Percentiles rank a stretch among this genome's conserved stretches.
Evolutionary conservation across 305 asterid genomes (phyloP).

Genomic region (Plantago coronopus): DNA sequence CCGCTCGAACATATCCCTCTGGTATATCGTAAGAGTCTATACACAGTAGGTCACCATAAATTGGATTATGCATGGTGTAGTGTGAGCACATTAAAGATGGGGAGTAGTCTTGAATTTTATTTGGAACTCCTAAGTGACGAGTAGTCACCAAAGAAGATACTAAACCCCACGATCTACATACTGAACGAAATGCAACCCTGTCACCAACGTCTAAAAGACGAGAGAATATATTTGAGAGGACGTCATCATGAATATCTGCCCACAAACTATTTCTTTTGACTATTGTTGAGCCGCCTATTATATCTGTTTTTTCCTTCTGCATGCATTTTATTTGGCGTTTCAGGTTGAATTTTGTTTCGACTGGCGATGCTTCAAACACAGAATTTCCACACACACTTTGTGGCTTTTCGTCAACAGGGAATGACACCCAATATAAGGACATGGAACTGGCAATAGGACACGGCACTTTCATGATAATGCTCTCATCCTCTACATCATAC

Average conservation of each 20-base stretch:
- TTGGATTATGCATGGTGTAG: not conserved
- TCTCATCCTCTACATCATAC: not conserved
- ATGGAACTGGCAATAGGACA: not conserved
- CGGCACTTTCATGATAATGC: not conserved
- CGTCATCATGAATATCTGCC: slow-evolving; percentile 1
- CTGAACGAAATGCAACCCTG: not conserved
- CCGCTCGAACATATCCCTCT: not conserved
- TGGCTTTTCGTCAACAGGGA: not conserved
- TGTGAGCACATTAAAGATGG: not conserved
- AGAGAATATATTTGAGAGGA: not conserved
- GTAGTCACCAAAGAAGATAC: not conserved
- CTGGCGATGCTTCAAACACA: too few relatives aligned
- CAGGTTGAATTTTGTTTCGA: too few relatives aligned
- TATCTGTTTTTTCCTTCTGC: too few relatives aligned
- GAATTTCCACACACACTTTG: too few relatives aligned
- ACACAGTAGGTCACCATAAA: not conserved
- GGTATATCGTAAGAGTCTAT: not conserved
- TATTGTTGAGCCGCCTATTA: too few relatives aligned
- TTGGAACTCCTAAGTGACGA: too few relatives aligned
- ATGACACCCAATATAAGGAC: not conserved
- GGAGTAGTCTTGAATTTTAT: not conserved
- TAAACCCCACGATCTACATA: not conserved
- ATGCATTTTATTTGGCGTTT: too few relatives aligned
- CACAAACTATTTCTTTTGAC: not conserved
- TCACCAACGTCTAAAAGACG: slow-evolving; percentile 13